Evolutionary conservation across 1,284 basidiomycete species (phyloP).

Genomic region (Veloboletus limbatus): DNA sequence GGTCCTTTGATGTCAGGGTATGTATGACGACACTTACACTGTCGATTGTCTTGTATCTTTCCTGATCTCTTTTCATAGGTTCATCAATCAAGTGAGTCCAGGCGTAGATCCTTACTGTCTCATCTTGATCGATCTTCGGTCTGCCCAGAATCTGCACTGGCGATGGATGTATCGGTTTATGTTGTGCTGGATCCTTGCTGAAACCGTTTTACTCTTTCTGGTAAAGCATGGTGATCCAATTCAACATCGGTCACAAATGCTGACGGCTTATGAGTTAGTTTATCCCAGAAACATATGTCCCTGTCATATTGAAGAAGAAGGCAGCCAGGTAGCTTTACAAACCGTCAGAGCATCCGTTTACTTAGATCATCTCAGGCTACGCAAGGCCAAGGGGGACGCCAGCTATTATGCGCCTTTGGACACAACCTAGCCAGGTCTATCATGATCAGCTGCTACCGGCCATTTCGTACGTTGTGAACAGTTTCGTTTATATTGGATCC

Average conservation of each 20-base stretch:
- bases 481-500: not conserved
- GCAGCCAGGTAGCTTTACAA: slow-evolving; percentile 33
- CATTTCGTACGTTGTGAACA: slow-evolving; percentile 61
- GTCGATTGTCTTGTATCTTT: not conserved
- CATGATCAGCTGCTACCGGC: slow-evolving; percentile 54
- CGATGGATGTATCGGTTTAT: slow-evolving; percentile 76
- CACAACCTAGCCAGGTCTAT: slow-evolving; percentile 45
- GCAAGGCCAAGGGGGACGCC: slow-evolving; percentile 43
- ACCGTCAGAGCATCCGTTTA: not conserved
- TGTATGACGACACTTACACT: slow-evolving; percentile 13
- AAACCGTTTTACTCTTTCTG: slow-evolving; percentile 44
- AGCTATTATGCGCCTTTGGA: slow-evolving; percentile 39
- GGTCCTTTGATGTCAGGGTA: slow-evolving; percentile 65
- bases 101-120: not conserved
- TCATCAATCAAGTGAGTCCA: slow-evolving; percentile 43
- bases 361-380: slow-evolving; percentile 25
- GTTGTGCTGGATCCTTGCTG: slow-evolving; percentile 58
- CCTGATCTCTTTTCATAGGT: slow-evolving; percentile 24
- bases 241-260: not conserved
- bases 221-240: slow-evolving; percentile 36
- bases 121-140: not conserved
- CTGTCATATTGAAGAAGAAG: slow-evolving; percentile 60
- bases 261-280: slow-evolving; percentile 32
- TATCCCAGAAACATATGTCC: slow-evolving; percentile 76
- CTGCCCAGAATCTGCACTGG: slow-evolving; percentile 57